Evolutionary conservation across 2,329 filamentous ascomycete species (phyloP).

Genomic region (Lecanicillium sp.): DNA sequence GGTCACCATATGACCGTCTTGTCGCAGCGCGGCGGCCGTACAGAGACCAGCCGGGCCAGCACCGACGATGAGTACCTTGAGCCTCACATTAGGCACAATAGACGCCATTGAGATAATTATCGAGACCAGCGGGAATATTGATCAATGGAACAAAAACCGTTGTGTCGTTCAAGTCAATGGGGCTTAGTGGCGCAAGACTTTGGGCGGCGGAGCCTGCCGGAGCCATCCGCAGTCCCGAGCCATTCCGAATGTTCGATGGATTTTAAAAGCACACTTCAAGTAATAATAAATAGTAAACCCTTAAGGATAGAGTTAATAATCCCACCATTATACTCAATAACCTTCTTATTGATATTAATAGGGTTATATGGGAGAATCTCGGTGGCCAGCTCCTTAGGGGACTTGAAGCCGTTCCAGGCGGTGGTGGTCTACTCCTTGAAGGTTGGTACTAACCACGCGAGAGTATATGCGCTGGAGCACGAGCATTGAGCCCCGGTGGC

Average conservation of each 20-base stretch:
- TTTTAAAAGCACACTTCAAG: slow-evolving; percentile 88
- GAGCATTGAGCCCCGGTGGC: too few relatives aligned
- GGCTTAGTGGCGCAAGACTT: not conserved
- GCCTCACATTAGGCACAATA: not conserved
- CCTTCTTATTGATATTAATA: slow-evolving; percentile 68
- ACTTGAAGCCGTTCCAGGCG: slow-evolving; percentile 99
- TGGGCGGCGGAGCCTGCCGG: slow-evolving; percentile 4
- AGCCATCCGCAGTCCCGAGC: not conserved
- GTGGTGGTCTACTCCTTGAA: slow-evolving; percentile 98
- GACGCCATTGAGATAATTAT: not conserved
- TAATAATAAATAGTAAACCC: slow-evolving; percentile 89
- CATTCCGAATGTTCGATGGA: slow-evolving; percentile 37
- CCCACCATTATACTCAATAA: slow-evolving; percentile 74
- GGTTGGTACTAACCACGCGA: too few relatives aligned
- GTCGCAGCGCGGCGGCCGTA: slow-evolving; percentile 1
- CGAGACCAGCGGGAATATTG: not conserved
- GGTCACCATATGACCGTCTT: slow-evolving; percentile 10
- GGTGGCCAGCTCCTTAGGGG: slow-evolving; percentile 90
- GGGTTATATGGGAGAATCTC: slow-evolving; percentile 89
- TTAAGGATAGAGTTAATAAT: too few relatives aligned
- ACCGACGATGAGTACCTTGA: slow-evolving; percentile 8
- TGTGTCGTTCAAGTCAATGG: not conserved
- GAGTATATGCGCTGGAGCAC: too few relatives aligned
- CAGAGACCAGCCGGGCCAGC: slow-evolving; percentile 11
- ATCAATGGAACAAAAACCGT: too few relatives aligned